Base-by-base conservation (phyloP, 2,329 filamentous ascomycete species). In the Arthroderma sp. region DNA sequence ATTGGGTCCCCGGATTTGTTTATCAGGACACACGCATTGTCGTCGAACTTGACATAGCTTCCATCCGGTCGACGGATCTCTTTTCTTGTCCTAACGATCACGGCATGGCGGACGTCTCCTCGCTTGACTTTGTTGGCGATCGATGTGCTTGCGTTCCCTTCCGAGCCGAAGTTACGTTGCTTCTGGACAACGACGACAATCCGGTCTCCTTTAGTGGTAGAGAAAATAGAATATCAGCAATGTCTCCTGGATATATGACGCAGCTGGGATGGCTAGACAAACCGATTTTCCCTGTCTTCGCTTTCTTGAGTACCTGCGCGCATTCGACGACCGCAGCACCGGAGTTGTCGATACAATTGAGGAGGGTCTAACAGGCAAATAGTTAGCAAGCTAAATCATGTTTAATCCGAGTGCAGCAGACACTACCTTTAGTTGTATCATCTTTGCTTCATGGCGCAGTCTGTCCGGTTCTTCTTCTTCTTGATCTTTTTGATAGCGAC, bases 331-430 rank as follows among this genome's bases (percentile, higher is more conserved):
- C 80, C 67, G 93, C 91, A 65, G 93, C 93, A 71, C 93, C 93
- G 63, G 93, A 97, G 79, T 96, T 98, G 85, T 98, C 93, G 83
- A 98, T 97, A 85, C 93, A 97, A 77, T 93, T 96, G 67, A 98
- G 82, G 83, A 98, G 89, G 71, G 91, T 87, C 93, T 96, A 65
- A 35, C 38, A 21, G 31, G 21, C 41, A 19, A 25, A 8, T 41
- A 31, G 33, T 51, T 39, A 56, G 38, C 19, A 56, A 39, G 23
- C 31, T 6, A 11, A 21, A 44, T 1, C 15, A 35, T 4, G 3
- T 35, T 2, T 13, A 28, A 33, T 13, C 17, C 54, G 2, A 23
- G 49, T 25, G 41, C 1, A 21, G 33, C 52, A 1, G 31, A 37
- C 57, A 61, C 39, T 56, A 73, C 87, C 84, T 91, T 91, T 80